These are phyloP conservation scores for Diplodia intermedia DNA, from an alignment of 2,329 filamentous ascomycete species.

Conservation along the genomic window DNA sequence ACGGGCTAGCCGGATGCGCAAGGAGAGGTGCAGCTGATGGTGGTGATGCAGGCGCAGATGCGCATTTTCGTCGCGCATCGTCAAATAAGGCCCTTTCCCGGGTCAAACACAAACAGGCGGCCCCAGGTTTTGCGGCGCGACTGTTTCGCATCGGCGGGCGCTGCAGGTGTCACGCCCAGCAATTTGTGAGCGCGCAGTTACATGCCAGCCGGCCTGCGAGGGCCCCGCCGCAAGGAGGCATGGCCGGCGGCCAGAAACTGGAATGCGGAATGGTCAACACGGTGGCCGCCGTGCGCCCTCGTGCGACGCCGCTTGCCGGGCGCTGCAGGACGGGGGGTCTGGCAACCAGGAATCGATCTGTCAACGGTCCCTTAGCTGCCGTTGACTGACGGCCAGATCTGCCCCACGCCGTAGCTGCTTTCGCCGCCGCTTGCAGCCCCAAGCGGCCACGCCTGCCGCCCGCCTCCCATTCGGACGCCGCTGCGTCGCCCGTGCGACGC, in stretches of 20 bases:
- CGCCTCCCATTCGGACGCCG: slow-evolving; percentile 20
- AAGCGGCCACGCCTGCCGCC: slow-evolving; percentile 1
- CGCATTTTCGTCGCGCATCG: slow-evolving; percentile 34
- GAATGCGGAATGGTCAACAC: slow-evolving; percentile 33
- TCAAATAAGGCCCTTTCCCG: slow-evolving; percentile 31
- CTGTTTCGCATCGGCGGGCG: slow-evolving; percentile 31
- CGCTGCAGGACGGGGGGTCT: slow-evolving; percentile 26
- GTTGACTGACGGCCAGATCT: slow-evolving; percentile 31
- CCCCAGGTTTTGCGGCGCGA: slow-evolving; percentile 28
- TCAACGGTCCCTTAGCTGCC: slow-evolving; percentile 33
- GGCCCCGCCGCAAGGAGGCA: slow-evolving; percentile 25
- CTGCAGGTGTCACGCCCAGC: slow-evolving; percentile 30
- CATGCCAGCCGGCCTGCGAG: slow-evolving; percentile 28
- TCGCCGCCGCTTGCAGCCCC: slow-evolving; percentile 28
- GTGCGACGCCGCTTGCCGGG: slow-evolving; percentile 31
- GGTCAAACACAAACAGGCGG: slow-evolving; percentile 28
- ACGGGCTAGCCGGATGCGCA: slow-evolving; percentile 32
- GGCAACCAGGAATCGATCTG: slow-evolving; percentile 34
- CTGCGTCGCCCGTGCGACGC: slow-evolving; percentile 25
- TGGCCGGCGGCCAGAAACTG: slow-evolving; percentile 19
- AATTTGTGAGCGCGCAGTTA: slow-evolving; percentile 27
- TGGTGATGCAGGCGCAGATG: slow-evolving; percentile 33
- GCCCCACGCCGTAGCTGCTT: slow-evolving; percentile 23
- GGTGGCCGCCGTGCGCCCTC: slow-evolving; percentile 27
- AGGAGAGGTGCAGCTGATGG: slow-evolving; percentile 32